Base-by-base conservation (phyloP, 192 early-diverging fungal species). In the Umbelopsis sp. region DNA sequence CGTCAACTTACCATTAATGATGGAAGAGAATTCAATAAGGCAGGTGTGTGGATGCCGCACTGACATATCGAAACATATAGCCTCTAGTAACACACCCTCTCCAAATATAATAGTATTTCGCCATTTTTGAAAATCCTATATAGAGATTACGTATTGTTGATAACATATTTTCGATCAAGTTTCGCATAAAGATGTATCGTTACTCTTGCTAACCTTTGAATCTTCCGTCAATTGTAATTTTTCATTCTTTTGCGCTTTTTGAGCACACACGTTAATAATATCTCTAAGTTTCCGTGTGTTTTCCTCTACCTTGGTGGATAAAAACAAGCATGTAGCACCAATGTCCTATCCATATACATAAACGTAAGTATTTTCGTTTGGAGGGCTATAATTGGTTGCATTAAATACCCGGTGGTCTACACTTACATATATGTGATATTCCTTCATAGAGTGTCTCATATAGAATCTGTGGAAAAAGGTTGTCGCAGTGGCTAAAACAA, bases 391-490 rank as follows among this genome's bases (percentile, higher is more conserved):
- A 1, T 41, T 34, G 21, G 24, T 32, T 5, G 21, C 17, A 25
- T 38, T 24, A 44, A 21, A 4, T 49, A 5, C 14, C 2, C 47
- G 2, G 3, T 32, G n/a, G 50, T 21, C 6, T 4, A 6, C 34
- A 69, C 80, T 88, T 88, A 88, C 89, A 82, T 91, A 92, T 44
- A 83, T 80, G 56, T 92, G 88, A 74, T 82, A 84, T 3, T 82
- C 72, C 45, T 73, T 81, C 38, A 93, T 69, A 3, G 90, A 91
- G 54, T 87, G 84, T 20, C 91, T 84, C 92, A 92, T 93, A 43
- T 88, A 93, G 49, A 92, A 93, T 10, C 92, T 86, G 68, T 93
- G 92, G 66, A 92, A 91, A 74, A 87, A 87, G 7, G 87, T 84
- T 8, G 88, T 84, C 5, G 91, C 92, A 0, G 90, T 91, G 24